Evolutionary conservation across 2,329 filamentous ascomycete genomes (phyloP), one percentile per base, ranked within the genome.

Genomic region (Zopfia rhizophila): DNA sequence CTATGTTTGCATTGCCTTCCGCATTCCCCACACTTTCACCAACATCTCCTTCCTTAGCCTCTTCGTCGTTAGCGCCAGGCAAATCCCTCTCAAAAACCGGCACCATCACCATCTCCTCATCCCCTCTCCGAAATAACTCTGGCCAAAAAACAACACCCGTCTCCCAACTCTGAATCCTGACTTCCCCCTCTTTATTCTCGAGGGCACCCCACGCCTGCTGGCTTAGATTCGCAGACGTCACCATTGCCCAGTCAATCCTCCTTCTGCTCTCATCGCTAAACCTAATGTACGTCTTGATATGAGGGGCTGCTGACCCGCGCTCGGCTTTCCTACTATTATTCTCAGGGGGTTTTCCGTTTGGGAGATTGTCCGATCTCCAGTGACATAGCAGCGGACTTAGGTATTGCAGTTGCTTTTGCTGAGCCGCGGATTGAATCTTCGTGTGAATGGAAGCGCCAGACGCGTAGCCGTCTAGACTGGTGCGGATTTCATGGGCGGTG

Each of bases 181-280:
- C 51, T 58, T 89, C 82, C 1, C 82, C 83, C 0, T 78, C 75
- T 3, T 75, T 68, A 50, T 81, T 83, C 6, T 67, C 69, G 3
- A 81, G 77, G 25, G 88, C 85, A 1, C 91, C 91, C 92, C 91
- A 96, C 0, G 91, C 91, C 70, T 96, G 91, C 51, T 87, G 93
- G 2, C 89, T 94, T 2, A 96, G 69, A 58, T 96, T 96, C n/a
- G 91, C 91, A n/a, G 89, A 94, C 0, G 90, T 95, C 2, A 95
- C 68, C 53, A 96, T 78, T 2, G 89, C 90, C 92, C 91, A 96
- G 63, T 94, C 89, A 27, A 95, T 85, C 0, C 72, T 70, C 2
- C 60, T 66, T 13, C 74, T 62, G n/a, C 68, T 21, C 1, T 39
- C 23, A 37, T 76, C 66, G n/a, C 42, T 46, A 58, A 81, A 91